Evolutionary conservation across 108 stramenopile species (phyloP), one percentile per base, ranked within the genome.

Genomic region (Cylindrotheca closterium): DNA sequence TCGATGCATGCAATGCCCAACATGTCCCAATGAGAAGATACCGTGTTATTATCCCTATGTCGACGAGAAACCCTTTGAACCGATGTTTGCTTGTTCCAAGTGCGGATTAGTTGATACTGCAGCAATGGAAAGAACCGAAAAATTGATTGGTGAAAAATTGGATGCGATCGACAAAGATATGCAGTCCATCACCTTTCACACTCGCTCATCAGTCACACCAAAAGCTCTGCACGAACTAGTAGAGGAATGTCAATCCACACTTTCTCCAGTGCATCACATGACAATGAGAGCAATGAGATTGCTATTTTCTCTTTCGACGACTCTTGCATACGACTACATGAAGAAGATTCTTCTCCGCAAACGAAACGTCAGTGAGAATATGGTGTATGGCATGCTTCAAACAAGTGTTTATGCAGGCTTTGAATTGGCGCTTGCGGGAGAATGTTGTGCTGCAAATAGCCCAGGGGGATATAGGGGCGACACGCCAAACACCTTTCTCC

Each of bases 251-350:
- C 37, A 51, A 34, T n/a, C 7, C 17, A 24, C 50, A 26, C 65
- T 73, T 8, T 73, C 71, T 25, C 33, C 64, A 42, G 49, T 49
- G 24, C 71, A 73, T 50, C 42, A 73, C 28, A 23, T 73, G 27
- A 73, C 71, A n/a, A 67, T 73, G 24, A 66, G 66, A 51, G 55
- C 71, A 4, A 26, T 66, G 37, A 42, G 71, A 5, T 45, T 73
- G 1, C 30, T 65, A 0, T 47, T 73, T 30, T 64, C 56, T 2
- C n/a, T 50, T 2, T 65, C 47, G 1, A 67, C 71, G 8, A 30
- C 65, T 3, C 31, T n/a, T 4, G 71, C 71, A 37, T 73, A 47
- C 23, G 69, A 51, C 1, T 15, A 53, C 26, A 70, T 62, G 5
- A 61, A 70, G 30, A 33, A 55, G 42, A 47, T 55, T 21, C 26